These are phyloP conservation scores for Salix koriyanagi DNA, from an alignment of 345 rosid genomes.

Conservation along the genomic window DNA sequence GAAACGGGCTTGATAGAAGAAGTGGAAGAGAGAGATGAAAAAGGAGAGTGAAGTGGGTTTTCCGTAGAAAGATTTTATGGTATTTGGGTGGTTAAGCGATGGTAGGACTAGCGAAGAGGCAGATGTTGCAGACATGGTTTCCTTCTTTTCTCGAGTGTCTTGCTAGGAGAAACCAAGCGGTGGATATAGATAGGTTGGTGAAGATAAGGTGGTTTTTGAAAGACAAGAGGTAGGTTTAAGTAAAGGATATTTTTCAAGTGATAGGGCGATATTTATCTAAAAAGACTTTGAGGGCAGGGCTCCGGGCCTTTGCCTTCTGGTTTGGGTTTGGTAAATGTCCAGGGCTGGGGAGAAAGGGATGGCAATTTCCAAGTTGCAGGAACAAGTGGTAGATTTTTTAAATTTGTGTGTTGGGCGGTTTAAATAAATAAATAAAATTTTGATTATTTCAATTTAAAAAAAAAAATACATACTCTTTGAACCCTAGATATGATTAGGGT, in stretches of 20 bases:
- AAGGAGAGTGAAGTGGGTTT: slow-evolving; percentile 37
- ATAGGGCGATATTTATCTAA: neutral
- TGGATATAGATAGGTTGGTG: slow-evolving; percentile 25
- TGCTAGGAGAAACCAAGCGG: neutral
- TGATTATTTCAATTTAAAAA: too few species aligned
- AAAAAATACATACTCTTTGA: too few species aligned
- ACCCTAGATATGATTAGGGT: neutral
- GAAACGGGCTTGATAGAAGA: slow-evolving; percentile 37
- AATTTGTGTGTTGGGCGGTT: neutral
- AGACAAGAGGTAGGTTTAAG: neutral
- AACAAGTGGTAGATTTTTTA: neutral
- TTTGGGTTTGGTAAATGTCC: neutral
- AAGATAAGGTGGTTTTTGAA: slow-evolving; percentile 18
- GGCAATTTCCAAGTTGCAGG: neutral
- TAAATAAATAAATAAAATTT: too few species aligned
- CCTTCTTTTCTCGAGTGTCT: neutral
- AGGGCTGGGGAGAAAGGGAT: too few species aligned
- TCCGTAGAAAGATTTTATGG: slow-evolving; percentile 25
- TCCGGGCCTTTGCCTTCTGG: neutral
- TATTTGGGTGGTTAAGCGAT: slow-evolving; percentile 46
- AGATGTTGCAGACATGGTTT: slow-evolving; percentile 56
- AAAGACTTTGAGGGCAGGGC: neutral
- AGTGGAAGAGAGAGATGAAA: slow-evolving; percentile 21
- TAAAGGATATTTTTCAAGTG: neutral
- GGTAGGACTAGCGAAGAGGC: slow-evolving; percentile 67